Conservation (phyloP, 768 basidiomycete species). For the Boletellus sp. region DNA sequence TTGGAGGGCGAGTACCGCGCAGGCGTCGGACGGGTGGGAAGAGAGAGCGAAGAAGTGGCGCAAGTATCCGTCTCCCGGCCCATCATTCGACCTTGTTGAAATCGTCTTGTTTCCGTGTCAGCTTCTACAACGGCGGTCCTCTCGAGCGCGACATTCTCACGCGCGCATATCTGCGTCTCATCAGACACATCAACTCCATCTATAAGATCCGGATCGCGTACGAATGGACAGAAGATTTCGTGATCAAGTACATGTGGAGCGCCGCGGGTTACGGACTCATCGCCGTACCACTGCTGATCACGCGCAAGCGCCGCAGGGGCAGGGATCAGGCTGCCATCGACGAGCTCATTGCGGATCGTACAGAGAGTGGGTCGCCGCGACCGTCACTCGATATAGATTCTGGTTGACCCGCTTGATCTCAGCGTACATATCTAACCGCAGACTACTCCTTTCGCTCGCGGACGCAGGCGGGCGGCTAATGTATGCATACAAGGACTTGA, state of each 20-base stretch:
- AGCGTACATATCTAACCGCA: slow-evolving; percentile 92
- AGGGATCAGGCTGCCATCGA: slow-evolving; percentile 14
- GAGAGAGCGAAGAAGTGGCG: slow-evolving; percentile 94
- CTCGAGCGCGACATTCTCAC: slow-evolving; percentile 81
- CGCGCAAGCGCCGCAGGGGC: slow-evolving; percentile 34
- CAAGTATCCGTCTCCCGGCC: slow-evolving; percentile 35
- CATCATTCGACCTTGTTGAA: neutral
- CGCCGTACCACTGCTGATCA: slow-evolving; percentile 83
- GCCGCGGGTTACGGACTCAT: slow-evolving; percentile 90
- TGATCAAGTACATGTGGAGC: slow-evolving; percentile 96
- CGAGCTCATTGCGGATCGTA: slow-evolving; percentile 44
- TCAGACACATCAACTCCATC: slow-evolving; percentile 87
- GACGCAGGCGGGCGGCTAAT: slow-evolving; percentile 94
- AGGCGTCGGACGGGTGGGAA: slow-evolving; percentile 79
- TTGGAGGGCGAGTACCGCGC: slow-evolving; percentile 89
- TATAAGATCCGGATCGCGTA: slow-evolving; percentile 93
- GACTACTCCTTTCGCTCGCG: slow-evolving; percentile 88
- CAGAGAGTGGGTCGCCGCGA: slow-evolving; percentile 39
- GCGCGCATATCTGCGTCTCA: slow-evolving; percentile 71
- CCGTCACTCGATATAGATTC: neutral
- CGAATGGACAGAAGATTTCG: slow-evolving; percentile 95
- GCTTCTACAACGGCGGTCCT: slow-evolving; percentile 88
- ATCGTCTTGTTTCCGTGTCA: slow-evolving; percentile 26
- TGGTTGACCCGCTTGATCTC: neutral
- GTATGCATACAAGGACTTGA: slow-evolving; percentile 94